Conservation (phyloP, 148 eudicot genomes). For the Fagopyrum tataricum region DNA sequence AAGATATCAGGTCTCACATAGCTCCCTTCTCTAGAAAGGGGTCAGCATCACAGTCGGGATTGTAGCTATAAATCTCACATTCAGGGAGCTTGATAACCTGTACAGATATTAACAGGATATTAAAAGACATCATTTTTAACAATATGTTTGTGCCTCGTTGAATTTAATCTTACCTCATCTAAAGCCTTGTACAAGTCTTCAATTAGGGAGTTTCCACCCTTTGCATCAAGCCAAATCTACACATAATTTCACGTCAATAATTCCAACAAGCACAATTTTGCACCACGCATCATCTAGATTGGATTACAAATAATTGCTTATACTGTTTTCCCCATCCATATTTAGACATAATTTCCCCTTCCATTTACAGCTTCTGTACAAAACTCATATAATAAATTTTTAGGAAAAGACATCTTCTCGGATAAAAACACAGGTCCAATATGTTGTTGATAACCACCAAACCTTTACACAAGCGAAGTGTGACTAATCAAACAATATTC, state of each 20-base stretch:
- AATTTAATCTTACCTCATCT: constrained; percentile 63
- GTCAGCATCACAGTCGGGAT: constrained; percentile 78
- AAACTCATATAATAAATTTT: background rate
- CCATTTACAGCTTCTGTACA: background rate
- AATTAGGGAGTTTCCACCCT: constrained; percentile 57
- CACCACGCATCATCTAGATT: background rate
- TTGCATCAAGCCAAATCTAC: constrained; percentile 71
- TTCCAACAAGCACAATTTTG: background rate
- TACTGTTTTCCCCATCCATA: background rate
- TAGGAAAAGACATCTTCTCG: background rate
- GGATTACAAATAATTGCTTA: background rate
- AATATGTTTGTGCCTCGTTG: background rate
- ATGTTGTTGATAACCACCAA: background rate
- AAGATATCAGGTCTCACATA: constrained; percentile 43
- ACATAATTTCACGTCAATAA: background rate
- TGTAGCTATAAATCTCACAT: constrained; percentile 91
- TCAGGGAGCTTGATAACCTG: constrained; percentile 86
- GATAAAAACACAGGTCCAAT: background rate
- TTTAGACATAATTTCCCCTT: too few species aligned
- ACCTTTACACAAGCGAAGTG: background rate
- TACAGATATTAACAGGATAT: constrained; percentile 13
- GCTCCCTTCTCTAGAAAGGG: constrained; percentile 83
- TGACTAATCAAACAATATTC: background rate
- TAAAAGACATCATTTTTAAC: constrained; percentile 8
- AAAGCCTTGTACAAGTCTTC: constrained; percentile 72